Evolutionary conservation across 73 alveolate species (phyloP), one percentile per base, ranked within the genome.

Genomic region (Paramecium biaurelia): DNA sequence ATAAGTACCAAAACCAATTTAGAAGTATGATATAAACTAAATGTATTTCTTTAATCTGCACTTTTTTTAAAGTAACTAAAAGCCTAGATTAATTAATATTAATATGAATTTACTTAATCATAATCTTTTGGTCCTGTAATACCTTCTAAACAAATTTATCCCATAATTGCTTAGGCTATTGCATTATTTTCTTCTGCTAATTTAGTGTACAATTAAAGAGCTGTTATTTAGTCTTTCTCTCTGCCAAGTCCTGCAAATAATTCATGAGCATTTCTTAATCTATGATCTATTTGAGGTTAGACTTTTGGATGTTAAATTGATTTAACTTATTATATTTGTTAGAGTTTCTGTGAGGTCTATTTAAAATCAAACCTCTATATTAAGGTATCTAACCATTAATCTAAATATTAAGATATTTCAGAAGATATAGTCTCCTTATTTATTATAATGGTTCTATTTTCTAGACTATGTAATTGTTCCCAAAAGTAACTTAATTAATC

Each of bases 251-350:
- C 90, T 12, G 76, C 74, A 79, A 14, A 79, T 8, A 43, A 63
- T 79, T 79, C 90, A 42, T 79, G 90, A 10, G 90, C 90, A 30
- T 38, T 63, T 63, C 84, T 63, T 63, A 63, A 63, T 63, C 84
- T 63, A 32, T 63, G 84, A 63, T 63, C 84, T 2, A 63, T 26
- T 24, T 63, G 12, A 14, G 43, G 47, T 24, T 24, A 26, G 21
- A n/a, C 21, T 30, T 63, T 63, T 11, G 84, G 3, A 14, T 26
- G 0, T 26, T 63, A 26, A 14, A 63, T 2, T 9, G 84, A 24
- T 9, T 18, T 21, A 7, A n/a, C 14, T 53, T 53, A 53, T 5
- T 53, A 18, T 9, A 15, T 43, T 43, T 23, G 9, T 10, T 2
- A 41, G n/a, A n/a, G 41, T 2, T 7, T 72, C 35, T 38, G 18